Evolutionary conservation across 2,329 filamentous ascomycete species (phyloP).

Genomic region (Monosporascus sp.): DNA sequence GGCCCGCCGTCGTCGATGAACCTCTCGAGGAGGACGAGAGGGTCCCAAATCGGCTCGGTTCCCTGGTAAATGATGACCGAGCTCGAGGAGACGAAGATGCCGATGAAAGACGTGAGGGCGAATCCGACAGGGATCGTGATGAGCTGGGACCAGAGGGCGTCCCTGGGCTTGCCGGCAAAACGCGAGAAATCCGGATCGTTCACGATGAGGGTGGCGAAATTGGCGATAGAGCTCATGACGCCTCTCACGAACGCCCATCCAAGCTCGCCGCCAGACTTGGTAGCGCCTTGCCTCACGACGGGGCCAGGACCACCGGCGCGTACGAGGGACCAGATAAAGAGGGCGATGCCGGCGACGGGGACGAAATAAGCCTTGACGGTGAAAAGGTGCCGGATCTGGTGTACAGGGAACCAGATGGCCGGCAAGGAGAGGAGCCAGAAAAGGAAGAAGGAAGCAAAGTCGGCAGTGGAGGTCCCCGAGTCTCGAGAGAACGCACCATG

Average conservation of each 20-base stretch:
- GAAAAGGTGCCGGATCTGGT: constrained; percentile 84
- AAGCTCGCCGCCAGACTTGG: constrained; percentile 59
- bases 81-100: constrained; percentile 71
- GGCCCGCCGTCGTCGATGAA: constrained; percentile 67
- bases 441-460: constrained; percentile 78
- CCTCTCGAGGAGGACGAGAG: constrained; percentile 57
- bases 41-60: constrained; percentile 65
- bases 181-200: constrained; percentile 81
- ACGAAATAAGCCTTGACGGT: constrained; percentile 85
- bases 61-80: constrained; percentile 61
- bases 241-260: constrained; percentile 80
- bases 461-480: constrained; percentile 67
- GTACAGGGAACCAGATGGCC: constrained; percentile 83
- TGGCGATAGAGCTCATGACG: constrained; percentile 84
- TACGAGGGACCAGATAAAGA: constrained; percentile 82
- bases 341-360: constrained; percentile 74
- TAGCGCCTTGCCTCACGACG: constrained; percentile 65
- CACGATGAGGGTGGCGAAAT: constrained; percentile 82
- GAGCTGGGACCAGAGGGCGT: constrained; percentile 77
- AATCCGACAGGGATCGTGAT: constrained; percentile 68
- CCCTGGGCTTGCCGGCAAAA: constrained; percentile 70
- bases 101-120: constrained; percentile 77
- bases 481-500: constrained; percentile 56
- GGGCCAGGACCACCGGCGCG: constrained; percentile 79
- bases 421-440: constrained; percentile 80